These are phyloP conservation scores for Conringia planisiliqua DNA, from an alignment of 345 rosid species.

Conservation along the genomic window DNA sequence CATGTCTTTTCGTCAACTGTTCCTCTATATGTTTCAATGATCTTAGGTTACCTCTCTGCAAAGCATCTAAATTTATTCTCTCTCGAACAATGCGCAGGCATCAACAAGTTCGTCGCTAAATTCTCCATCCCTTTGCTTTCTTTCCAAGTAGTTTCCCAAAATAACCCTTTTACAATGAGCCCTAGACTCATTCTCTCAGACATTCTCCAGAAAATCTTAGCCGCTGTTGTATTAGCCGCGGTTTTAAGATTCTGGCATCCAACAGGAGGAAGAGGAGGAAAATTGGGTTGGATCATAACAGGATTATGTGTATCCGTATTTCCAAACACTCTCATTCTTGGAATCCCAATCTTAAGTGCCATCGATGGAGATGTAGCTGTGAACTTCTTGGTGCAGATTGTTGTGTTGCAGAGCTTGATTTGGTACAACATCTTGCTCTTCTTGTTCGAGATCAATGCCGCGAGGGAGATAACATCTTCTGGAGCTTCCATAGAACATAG, in stretches of 20 bases:
- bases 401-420: conserved; percentile 70
- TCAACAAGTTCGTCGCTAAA: conserved; percentile 87
- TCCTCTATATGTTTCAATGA: conserved; percentile 78
- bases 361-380: conserved; percentile 70
- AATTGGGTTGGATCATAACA: conserved; percentile 60
- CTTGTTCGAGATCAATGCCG: conserved; percentile 67
- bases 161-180: conserved; percentile 79
- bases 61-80: conserved; percentile 70
- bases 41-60: conserved; percentile 62
- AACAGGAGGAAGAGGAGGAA: conserved; percentile 35
- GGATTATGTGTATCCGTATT: conserved; percentile 69
- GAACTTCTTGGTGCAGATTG: conserved; percentile 61
- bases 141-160: conserved; percentile 65
- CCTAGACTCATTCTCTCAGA: conserved; percentile 57
- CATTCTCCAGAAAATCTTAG: conserved; percentile 62
- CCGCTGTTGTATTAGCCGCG: conserved; percentile 36
- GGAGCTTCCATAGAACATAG: conserved; percentile 39
- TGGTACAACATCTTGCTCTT: conserved; percentile 81
- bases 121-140: conserved; percentile 76
- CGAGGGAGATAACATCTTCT: conserved; percentile 37
- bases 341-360: conserved; percentile 68
- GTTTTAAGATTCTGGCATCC: conserved; percentile 46
- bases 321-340: conserved; percentile 84
- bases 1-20: conserved; percentile 77
- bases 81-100: conserved; percentile 83